Evolutionary conservation across 768 basidiomycete species (phyloP).

Genomic region (Cystofilobasidium capitatum): DNA sequence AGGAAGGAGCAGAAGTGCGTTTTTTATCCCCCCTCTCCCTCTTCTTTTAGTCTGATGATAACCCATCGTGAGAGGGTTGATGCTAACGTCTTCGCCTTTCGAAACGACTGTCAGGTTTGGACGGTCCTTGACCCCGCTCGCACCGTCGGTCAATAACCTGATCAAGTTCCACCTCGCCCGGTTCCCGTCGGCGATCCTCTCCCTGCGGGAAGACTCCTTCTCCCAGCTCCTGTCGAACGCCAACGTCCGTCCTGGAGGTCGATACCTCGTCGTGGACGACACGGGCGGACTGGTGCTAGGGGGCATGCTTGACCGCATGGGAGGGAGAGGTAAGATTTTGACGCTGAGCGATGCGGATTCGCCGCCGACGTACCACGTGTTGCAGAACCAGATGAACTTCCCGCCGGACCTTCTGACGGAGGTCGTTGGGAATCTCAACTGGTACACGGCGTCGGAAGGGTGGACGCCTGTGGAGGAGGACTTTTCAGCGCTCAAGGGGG

Average conservation of each 20-base stretch:
- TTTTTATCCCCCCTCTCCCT: neutral
- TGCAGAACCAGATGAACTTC: slow-evolving; percentile 73
- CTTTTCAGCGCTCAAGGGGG: neutral
- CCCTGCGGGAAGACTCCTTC: slow-evolving; percentile 75
- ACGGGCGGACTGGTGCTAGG: slow-evolving; percentile 79
- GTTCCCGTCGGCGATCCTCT: slow-evolving; percentile 60
- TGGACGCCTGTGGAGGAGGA: slow-evolving; percentile 50
- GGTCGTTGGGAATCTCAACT: slow-evolving; percentile 53
- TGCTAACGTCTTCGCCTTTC: neutral
- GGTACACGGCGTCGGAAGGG: slow-evolving; percentile 75
- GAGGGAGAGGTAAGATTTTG: slow-evolving; percentile 70
- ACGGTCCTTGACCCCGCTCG: slow-evolving; percentile 74
- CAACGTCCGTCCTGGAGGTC: slow-evolving; percentile 75
- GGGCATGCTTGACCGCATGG: slow-evolving; percentile 74
- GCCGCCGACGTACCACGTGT: slow-evolving; percentile 79
- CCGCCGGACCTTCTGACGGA: slow-evolving; percentile 50
- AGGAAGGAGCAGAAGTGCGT: slow-evolving; percentile 90
- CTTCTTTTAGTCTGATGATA: neutral
- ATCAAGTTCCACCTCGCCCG: slow-evolving; percentile 81
- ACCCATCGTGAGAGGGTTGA: neutral
- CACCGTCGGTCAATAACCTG: slow-evolving; percentile 78
- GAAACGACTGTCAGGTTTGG: slow-evolving; percentile 53
- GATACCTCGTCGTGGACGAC: slow-evolving; percentile 82
- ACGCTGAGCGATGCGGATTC: slow-evolving; percentile 82
- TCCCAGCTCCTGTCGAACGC: slow-evolving; percentile 77